A percentile compares a stretch with the other conserved stretches of the same genome.
Conservation (phyloP, 805 yeast genomes). For the Jamesozyma gamospora region DNA sequence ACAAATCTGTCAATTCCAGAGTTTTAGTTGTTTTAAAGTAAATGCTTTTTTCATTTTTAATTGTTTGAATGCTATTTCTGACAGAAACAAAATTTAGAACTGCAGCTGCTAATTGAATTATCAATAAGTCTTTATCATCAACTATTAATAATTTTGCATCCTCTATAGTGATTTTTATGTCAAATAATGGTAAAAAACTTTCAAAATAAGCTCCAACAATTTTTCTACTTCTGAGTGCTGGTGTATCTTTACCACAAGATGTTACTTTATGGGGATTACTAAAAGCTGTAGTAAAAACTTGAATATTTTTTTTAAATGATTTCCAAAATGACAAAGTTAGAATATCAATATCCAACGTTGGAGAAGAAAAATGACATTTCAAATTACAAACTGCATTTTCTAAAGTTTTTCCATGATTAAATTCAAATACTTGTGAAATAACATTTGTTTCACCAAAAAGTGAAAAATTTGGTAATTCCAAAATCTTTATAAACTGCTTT, state of each 20-base stretch:
- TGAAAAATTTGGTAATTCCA: conserved; percentile 32
- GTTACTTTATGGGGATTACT: conserved; percentile 6
- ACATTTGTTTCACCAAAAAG: conserved; percentile 34
- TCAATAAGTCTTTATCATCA: conserved; percentile 23
- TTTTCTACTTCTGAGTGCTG: conserved; percentile 1
- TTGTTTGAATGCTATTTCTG: conserved; percentile 8
- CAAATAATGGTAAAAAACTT: conserved; percentile 28
- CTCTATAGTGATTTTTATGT: conserved; percentile 31
- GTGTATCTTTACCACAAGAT: not conserved
- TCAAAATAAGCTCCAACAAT: conserved; percentile 9
- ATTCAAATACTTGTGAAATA: conserved; percentile 28
- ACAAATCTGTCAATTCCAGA: conserved; percentile 18
- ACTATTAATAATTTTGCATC: conserved; percentile 31
- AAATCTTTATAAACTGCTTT: conserved; percentile 10
- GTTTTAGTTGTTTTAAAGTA: conserved; percentile 13
- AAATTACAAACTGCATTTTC: conserved; percentile 30
- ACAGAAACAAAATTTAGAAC: conserved; percentile 16
- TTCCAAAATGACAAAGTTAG: conserved; percentile 31
- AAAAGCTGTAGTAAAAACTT: conserved; percentile 18
- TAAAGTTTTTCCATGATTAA: conserved; percentile 13
- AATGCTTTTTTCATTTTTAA: conserved; percentile 7
- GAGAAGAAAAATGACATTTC: conserved; percentile 35
- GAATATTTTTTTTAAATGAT: conserved; percentile 22
- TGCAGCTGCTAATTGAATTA: conserved; percentile 24
- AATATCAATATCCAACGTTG: conserved; percentile 36